Evolutionary conservation across 202 grass and related monocot species (phyloP), one percentile per base, ranked within the genome.

Genomic region (Brachypodium distachyon): DNA sequence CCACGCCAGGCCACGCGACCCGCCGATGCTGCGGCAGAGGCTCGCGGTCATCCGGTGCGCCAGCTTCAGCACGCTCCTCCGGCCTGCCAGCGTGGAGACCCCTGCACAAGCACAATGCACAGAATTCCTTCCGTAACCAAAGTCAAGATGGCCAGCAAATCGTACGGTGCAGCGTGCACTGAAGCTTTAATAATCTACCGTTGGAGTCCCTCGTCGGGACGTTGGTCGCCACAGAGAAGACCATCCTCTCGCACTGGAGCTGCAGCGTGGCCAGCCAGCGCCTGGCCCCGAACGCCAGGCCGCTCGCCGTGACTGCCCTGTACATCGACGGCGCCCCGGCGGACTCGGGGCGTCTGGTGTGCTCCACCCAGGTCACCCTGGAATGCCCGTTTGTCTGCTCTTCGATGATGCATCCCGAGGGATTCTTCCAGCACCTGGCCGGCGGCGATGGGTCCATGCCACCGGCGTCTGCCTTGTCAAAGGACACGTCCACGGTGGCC

Each of bases 221-320:
- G 78, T 93, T 93, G 40, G 93, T 93, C 43, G 88, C 93, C 90
- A 91, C 81, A 41, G 73, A 93, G 87, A 97, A 93, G 33, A 97
- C 88, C 71, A 52, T 65, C 43, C 90, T 81, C 72, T 97, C 94
- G 67, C 90, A 91, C 64, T 91, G 94, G 72, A 89, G 78, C 71
- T 81, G 78, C 44, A 97, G 85, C 58, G 86, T 32, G 40, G 90
- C 85, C 81, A 93, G 73, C 90, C 90, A 97, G 21, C 85, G 94
- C 28, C 81, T 86, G 22, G 93, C 93, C 4, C 86, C 90, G 88
- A 97, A 97, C 16, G 88, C 88, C 75, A 89, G 65, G 39, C 88
- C 88, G 61, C 77, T 79, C 4, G 77, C 69, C 46, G 86, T 69
- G 37, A 78, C 58, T 32, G 88, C 23, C 17, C 86, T 75, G 41